Percentiles rank a stretch among this genome's conserved stretches.
phyloP scores from a whole-genome alignment of 2,329 filamentous ascomycete genomes.

The Curvularia lunata region DNA sequence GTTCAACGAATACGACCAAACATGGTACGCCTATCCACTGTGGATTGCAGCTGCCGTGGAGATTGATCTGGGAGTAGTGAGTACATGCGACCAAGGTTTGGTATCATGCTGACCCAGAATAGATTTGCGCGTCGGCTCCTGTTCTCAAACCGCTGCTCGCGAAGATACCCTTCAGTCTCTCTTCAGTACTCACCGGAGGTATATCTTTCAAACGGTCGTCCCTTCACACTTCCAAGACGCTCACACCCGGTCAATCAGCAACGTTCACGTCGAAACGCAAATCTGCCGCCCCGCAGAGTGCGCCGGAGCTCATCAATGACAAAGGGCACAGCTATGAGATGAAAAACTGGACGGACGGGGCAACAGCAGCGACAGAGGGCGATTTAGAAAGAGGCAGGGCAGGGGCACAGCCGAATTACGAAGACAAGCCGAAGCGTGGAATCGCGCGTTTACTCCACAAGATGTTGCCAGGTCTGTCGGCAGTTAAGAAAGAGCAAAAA shows the following conservation, averaged over 20 bases:
- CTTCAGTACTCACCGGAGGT: constrained; percentile 22
- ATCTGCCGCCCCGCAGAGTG: constrained; percentile 20
- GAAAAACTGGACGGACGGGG: constrained; percentile 29
- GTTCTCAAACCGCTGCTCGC: constrained; percentile 39
- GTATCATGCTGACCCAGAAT: neutral
- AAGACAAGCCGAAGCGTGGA: constrained; percentile 2
- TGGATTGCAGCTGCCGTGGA: constrained; percentile 57
- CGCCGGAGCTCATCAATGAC: constrained; percentile 21
- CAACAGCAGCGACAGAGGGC: neutral
- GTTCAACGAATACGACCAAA: constrained; percentile 52
- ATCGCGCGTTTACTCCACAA: constrained; percentile 23
- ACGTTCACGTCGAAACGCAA: constrained; percentile 19
- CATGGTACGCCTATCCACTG: constrained; percentile 55
- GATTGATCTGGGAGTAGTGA: constrained; percentile 55
- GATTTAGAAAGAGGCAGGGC: constrained; percentile 11
- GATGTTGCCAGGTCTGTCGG: constrained; percentile 3
- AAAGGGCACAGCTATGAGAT: constrained; percentile 32
- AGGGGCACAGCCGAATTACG: constrained; percentile 14
- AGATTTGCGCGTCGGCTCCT: constrained; percentile 44
- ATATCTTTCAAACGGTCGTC: constrained; percentile 19
- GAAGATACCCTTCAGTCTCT: constrained; percentile 35
- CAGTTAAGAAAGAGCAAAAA: constrained; percentile 9
- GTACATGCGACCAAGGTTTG: constrained; percentile 18
- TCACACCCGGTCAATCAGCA: constrained; percentile 14
- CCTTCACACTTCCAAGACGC: constrained; percentile 9